A percentile compares a stretch with the other conserved stretches of the same genome.
These are phyloP conservation scores for Chaetomium sp. DNA, from an alignment of 2,329 filamentous ascomycete species.

Conservation along the genomic window DNA sequence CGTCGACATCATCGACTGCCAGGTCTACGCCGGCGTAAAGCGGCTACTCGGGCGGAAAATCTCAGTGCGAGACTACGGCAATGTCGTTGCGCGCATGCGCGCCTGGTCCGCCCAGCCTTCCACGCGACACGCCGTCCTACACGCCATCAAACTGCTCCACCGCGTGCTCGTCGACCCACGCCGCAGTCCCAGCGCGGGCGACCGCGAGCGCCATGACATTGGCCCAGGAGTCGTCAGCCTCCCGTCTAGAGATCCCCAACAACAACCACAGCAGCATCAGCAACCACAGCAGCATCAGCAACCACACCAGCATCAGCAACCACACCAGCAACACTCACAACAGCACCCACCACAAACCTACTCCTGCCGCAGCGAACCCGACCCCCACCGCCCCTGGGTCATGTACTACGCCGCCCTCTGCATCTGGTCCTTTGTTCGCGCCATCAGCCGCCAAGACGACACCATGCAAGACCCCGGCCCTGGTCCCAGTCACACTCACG, in stretches of 20 bases:
- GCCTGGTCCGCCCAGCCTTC: constrained; percentile 69
- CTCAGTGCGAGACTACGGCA: constrained; percentile 65
- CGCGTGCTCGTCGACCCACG: constrained; percentile 61
- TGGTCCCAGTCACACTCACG: constrained; percentile 46
- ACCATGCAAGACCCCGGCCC: constrained; percentile 43
- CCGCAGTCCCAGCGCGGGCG: constrained; percentile 18
- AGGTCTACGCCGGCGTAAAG: constrained; percentile 77
- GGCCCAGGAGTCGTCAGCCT: constrained; percentile 21
- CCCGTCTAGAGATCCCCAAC: constrained; percentile 22
- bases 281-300: no score
- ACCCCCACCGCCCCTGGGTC: constrained; percentile 84
- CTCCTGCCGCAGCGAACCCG: constrained; percentile 67
- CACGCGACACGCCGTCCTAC: constrained; percentile 75
- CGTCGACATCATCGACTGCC: constrained; percentile 81
- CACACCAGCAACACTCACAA: no score
- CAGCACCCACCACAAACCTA: constrained; percentile 45
- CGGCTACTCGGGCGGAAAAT: constrained; percentile 73
- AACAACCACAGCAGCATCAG: no score
- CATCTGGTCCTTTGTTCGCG: constrained; percentile 83
- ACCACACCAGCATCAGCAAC: no score
- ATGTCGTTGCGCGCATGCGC: constrained; percentile 68
- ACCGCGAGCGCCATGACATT: constrained; percentile 20
- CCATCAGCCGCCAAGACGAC: constrained; percentile 54
- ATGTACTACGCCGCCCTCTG: constrained; percentile 80
- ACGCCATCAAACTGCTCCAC: constrained; percentile 73